Evolutionary conservation across 208 protist species (phyloP).

Genomic region (Leishmania turanica): DNA sequence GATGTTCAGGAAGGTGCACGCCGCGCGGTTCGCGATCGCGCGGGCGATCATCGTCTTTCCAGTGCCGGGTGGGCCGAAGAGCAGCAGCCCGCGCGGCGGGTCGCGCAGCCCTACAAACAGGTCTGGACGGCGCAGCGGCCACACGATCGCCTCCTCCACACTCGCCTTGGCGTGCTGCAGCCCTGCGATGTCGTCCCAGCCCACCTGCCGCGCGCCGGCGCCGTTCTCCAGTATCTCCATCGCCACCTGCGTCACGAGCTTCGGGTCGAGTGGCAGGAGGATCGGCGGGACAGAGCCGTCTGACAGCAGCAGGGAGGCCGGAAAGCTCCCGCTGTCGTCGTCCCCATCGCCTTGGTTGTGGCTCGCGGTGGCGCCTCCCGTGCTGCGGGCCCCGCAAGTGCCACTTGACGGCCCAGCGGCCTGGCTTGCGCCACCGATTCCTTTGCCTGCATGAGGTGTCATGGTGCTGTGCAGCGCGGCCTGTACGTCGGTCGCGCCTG

Average conservation of each 20-base stretch:
- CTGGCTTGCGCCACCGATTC: not conserved
- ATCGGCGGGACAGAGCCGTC: conserved; percentile 73
- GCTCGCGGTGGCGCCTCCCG: not conserved
- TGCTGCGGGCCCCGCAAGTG: not conserved
- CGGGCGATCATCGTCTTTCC: conserved; percentile 94
- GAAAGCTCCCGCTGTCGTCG: conserved; percentile 39
- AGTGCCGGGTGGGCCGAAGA: conserved; percentile 92
- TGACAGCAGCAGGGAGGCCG: conserved; percentile 60
- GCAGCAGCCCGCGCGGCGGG: conserved; percentile 87
- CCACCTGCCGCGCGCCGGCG: conserved; percentile 43
- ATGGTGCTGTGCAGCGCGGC: not conserved
- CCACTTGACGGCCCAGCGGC: not conserved
- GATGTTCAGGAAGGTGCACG: conserved; percentile 91
- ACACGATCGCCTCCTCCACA: conserved; percentile 82
- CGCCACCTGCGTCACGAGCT: conserved; percentile 72
- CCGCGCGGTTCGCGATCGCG: conserved; percentile 82
- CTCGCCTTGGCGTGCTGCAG: conserved; percentile 80
- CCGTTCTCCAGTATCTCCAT: conserved; percentile 75
- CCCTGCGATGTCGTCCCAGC: conserved; percentile 85
- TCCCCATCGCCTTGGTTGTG: conserved; percentile 29
- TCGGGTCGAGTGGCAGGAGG: conserved; percentile 65
- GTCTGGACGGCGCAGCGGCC: conserved; percentile 75
- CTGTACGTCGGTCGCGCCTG: conserved; percentile 10
- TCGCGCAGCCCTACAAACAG: conserved; percentile 81
- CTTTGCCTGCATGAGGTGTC: not conserved